These are phyloP conservation scores for Cytospora piceae DNA, from an alignment of 2,329 filamentous ascomycete species.

Conservation along the genomic window DNA sequence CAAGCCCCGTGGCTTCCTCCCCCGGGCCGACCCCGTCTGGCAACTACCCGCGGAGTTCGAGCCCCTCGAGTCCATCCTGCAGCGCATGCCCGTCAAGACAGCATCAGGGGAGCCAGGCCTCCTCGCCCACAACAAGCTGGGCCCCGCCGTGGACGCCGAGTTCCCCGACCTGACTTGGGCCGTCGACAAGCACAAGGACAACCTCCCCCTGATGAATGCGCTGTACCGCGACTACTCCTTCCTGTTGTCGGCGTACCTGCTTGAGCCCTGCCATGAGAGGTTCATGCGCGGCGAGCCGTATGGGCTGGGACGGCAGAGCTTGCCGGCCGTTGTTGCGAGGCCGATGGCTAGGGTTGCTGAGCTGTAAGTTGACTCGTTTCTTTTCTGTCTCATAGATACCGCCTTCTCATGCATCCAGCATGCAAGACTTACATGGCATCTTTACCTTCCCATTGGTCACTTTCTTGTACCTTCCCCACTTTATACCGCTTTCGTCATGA, in stretches of 20 bases:
- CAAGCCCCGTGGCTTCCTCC: slow-evolving; percentile 74
- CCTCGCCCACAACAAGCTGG: slow-evolving; percentile 73
- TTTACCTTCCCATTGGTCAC: slow-evolving; percentile 6
- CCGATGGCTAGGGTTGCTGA: slow-evolving; percentile 84
- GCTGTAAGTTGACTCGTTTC: slow-evolving; percentile 64
- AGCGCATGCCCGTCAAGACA: slow-evolving; percentile 79
- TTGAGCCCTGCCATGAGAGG: slow-evolving; percentile 86
- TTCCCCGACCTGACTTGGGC: slow-evolving; percentile 76
- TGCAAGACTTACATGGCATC: slow-evolving; percentile 16
- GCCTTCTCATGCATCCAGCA: not conserved
- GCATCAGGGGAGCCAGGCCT: slow-evolving; percentile 75
- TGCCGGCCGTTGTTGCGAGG: slow-evolving; percentile 76
- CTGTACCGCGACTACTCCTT: slow-evolving; percentile 92
- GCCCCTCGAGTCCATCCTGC: slow-evolving; percentile 70
- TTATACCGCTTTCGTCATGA: slow-evolving; percentile 11
- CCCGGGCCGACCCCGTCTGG: slow-evolving; percentile 64
- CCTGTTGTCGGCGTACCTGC: slow-evolving; percentile 83
- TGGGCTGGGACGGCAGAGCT: slow-evolving; percentile 72
- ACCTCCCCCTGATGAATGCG: slow-evolving; percentile 81
- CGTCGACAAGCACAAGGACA: slow-evolving; percentile 72
- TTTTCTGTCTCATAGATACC: not conserved
- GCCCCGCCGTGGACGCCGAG: slow-evolving; percentile 71
- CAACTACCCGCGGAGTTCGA: slow-evolving; percentile 75
- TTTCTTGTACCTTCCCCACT: not conserved
- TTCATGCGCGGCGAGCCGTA: slow-evolving; percentile 74